These are phyloP conservation scores for Yamadazyma kitorensis DNA, from an alignment of 805 yeast genomes.

Conservation along the genomic window DNA sequence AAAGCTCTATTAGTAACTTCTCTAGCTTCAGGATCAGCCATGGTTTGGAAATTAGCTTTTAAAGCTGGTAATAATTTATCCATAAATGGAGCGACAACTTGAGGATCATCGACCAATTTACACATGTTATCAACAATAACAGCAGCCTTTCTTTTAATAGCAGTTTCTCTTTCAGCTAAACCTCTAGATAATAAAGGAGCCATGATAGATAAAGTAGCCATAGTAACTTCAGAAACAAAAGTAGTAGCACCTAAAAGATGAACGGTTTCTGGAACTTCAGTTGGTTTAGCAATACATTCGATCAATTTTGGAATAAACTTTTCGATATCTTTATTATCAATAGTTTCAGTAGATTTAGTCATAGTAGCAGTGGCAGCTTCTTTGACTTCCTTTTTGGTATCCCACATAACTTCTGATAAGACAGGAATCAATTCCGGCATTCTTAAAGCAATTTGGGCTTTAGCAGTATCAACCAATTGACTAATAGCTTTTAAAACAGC, in stretches of 20 bases:
- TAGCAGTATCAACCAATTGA: slow-evolving; percentile 88
- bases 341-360: slow-evolving; percentile 94
- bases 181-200: slow-evolving; percentile 98
- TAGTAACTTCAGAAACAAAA: slow-evolving; percentile 98
- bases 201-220: slow-evolving; percentile 99
- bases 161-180: slow-evolving; percentile 99
- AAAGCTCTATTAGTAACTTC: slow-evolving; percentile 96
- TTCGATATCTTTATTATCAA: slow-evolving; percentile 99
- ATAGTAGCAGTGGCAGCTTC: slow-evolving; percentile 93
- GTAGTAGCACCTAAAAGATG: slow-evolving; percentile 99
- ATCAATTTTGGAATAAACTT: slow-evolving; percentile 98
- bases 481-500: slow-evolving; percentile 84
- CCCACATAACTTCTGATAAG: slow-evolving; percentile 99
- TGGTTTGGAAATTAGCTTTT: slow-evolving; percentile 88
- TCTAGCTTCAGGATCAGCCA: slow-evolving; percentile 99
- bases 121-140: slow-evolving; percentile 99
- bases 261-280: slow-evolving; percentile 97
- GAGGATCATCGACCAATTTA: slow-evolving; percentile 99
- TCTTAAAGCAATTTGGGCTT: slow-evolving; percentile 94
- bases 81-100: slow-evolving; percentile 99
- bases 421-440: slow-evolving; percentile 99
- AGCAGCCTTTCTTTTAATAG: slow-evolving; percentile 99
- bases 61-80: slow-evolving; percentile 92
- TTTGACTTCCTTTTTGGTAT: slow-evolving; percentile 98
- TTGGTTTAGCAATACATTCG: slow-evolving; percentile 94